A percentile compares a stretch with the other conserved stretches of the same genome.
phyloP scores from a whole-genome alignment of 768 basidiomycete species.

The Candolleomyces aberdarensis region DNA sequence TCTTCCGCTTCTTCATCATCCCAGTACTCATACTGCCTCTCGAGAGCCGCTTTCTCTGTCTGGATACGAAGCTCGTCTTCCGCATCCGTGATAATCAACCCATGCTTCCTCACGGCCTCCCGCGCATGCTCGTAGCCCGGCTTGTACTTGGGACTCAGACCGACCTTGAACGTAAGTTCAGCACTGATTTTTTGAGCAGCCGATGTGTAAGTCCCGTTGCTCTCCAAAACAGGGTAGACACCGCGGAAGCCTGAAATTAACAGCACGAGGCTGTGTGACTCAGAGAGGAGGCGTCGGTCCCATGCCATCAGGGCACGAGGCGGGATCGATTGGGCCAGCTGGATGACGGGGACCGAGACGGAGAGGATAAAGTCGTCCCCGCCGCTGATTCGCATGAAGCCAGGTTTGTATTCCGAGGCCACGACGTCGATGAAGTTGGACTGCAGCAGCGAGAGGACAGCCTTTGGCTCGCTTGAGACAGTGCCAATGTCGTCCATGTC shows the following conservation, averaged over 20 bases:
- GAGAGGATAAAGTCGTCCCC: conserved; percentile 52
- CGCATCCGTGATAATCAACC: conserved; percentile 42
- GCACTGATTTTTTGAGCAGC: conserved; percentile 32
- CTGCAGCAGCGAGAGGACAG: conserved; percentile 27
- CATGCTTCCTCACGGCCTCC: conserved; percentile 48
- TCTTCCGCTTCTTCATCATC: conserved; percentile 13
- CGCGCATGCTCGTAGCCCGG: conserved; percentile 47
- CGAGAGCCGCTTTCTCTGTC: conserved; percentile 29
- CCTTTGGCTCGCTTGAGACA: conserved; percentile 15
- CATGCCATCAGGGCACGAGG: conserved; percentile 70
- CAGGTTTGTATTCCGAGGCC: conserved; percentile 55
- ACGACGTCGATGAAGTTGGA: conserved; percentile 60
- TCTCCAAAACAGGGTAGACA: conserved; percentile 49
- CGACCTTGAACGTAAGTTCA: conserved; percentile 55
- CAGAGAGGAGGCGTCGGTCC: conserved; percentile 62
- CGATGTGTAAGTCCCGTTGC: conserved; percentile 38
- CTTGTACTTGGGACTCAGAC: conserved; percentile 59
- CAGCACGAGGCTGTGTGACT: conserved; percentile 58
- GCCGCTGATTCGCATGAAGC: conserved; percentile 45
- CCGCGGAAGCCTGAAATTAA: conserved; percentile 56
- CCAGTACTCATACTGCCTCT: conserved; percentile 24
- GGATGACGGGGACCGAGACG: conserved; percentile 54
- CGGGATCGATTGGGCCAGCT: conserved; percentile 49
- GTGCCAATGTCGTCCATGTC: conserved; percentile 35
- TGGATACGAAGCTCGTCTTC: conserved; percentile 35